Percentiles rank a stretch among this genome's conserved stretches.
Conservation (phyloP, 2,329 filamentous ascomycete genomes). For the Helotiales sp. region DNA sequence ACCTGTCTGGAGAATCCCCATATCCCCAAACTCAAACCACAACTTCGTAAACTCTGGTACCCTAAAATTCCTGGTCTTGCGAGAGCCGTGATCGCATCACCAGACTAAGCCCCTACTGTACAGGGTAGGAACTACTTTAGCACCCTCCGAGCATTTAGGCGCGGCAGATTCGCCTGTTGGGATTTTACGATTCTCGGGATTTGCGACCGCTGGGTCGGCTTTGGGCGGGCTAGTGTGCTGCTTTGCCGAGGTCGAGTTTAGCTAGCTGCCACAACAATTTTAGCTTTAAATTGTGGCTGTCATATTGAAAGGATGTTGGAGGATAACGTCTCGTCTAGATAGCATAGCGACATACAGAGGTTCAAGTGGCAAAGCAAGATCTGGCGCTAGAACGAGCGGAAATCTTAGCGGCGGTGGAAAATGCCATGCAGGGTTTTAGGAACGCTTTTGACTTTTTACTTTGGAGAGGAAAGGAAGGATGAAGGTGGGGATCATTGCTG, state of each 20-base stretch:
- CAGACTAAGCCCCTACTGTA: background rate
- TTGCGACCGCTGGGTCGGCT: background rate
- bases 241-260: background rate
- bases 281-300: background rate
- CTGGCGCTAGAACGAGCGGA: background rate
- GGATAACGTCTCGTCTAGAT: constrained; percentile 1
- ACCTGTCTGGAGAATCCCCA: background rate
- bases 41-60: background rate
- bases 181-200: background rate
- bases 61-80: background rate
- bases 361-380: no score
- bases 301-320: background rate
- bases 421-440: background rate
- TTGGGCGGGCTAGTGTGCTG: background rate
- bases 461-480: background rate
- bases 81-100: background rate
- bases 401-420: background rate
- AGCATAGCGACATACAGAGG: background rate
- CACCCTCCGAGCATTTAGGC: background rate
- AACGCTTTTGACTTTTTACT: background rate
- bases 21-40: constrained; percentile 4
- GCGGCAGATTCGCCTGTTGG: background rate
- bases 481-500: no score
- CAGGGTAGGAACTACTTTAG: background rate
- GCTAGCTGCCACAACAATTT: background rate